Evolutionary conservation across 2,329 filamentous ascomycete species (phyloP), one percentile per base, ranked within the genome.

Genomic region (Ceratocystiopsis sp.): DNA sequence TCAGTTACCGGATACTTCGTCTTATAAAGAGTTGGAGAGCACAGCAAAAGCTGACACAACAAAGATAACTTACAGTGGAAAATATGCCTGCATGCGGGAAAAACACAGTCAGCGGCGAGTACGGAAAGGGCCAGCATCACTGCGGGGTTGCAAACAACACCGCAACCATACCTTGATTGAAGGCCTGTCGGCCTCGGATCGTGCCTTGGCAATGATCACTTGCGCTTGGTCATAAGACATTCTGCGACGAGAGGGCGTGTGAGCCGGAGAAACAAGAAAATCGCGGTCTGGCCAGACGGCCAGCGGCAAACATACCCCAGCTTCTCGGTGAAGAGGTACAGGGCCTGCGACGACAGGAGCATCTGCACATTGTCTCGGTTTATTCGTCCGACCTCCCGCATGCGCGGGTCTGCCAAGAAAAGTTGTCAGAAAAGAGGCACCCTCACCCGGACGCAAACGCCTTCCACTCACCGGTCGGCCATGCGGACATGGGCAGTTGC

Each of bases 401-500:
- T 63, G 43, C 67, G 64, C 40, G 62, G 54, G 46, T 68, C 73
- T 77, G 45, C 42, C 11, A 9, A 3, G 4, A 35, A 1, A 16
- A 3, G 17, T 8, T 41, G 25, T 33, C 14, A 35, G 18, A 18
- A 18, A 16, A 37, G 17, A n/a, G 37, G 38, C 18, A 8, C n/a
- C 18, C n/a, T 19, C n/a, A n/a, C n/a, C 19, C 4, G 19, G 19
- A 7, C 4, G 7, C 19, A 21, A 21, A 4, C 19, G 19, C 19
- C 19, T 7, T 7, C 19, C 4, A 33, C 68, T 52, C 63, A 84
- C 81, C 70, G 49, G 57, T 73, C 17, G 78, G 67, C 81, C 81
- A 86, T 29, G 64, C 73, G 55, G 76, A 82, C 57, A 83, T 72
- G 15, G 78, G 80, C 41, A 85, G 57, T 41, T 68, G 74, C 46